Conservation (phyloP, 1,139 yeast species). For the Kurtzmaniella quercitrusa region DNA sequence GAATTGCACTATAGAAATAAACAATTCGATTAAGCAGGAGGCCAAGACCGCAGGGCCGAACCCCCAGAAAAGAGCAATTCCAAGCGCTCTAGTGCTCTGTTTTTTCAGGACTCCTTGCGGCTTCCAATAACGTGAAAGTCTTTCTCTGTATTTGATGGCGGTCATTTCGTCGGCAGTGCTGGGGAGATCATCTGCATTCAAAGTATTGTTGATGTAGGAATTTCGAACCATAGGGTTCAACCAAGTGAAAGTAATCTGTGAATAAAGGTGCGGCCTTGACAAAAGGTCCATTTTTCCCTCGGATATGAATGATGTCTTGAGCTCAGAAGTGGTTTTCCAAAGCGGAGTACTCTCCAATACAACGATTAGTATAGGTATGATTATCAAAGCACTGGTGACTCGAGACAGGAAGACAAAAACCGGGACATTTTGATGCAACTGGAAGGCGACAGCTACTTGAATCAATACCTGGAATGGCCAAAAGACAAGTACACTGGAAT, state of each 20-base stretch:
- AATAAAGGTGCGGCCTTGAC: constrained; percentile 44
- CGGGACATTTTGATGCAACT: constrained; percentile 27
- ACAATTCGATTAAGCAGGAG: constrained; percentile 44
- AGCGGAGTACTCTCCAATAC: constrained; percentile 19
- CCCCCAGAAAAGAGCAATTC: constrained; percentile 41
- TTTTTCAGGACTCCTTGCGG: constrained; percentile 30
- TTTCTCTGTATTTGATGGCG: constrained; percentile 24
- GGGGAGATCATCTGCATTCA: constrained; percentile 52
- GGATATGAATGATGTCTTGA: constrained; percentile 15
- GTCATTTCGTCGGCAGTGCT: constrained; percentile 47
- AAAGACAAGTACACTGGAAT: constrained; percentile 31
- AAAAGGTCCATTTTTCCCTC: constrained; percentile 14
- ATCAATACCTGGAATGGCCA: constrained; percentile 36
- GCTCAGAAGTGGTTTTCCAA: constrained; percentile 30
- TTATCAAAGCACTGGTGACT: constrained; percentile 11
- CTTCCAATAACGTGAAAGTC: constrained; percentile 20
- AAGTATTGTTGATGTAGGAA: constrained; percentile 44
- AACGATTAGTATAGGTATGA: constrained; percentile 19
- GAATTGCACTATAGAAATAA: constrained; percentile 42
- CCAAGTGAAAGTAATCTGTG: constrained; percentile 56
- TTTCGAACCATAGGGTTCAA: constrained; percentile 52
- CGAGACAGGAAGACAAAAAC: constrained; percentile 18
- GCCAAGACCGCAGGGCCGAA: constrained; percentile 44
- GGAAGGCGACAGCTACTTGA: constrained; percentile 21
- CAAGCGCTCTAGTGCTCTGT: constrained; percentile 15